Base-by-base conservation (phyloP, 2,329 filamentous ascomycete species). In the Lasiodiplodia gonubiensis region DNA sequence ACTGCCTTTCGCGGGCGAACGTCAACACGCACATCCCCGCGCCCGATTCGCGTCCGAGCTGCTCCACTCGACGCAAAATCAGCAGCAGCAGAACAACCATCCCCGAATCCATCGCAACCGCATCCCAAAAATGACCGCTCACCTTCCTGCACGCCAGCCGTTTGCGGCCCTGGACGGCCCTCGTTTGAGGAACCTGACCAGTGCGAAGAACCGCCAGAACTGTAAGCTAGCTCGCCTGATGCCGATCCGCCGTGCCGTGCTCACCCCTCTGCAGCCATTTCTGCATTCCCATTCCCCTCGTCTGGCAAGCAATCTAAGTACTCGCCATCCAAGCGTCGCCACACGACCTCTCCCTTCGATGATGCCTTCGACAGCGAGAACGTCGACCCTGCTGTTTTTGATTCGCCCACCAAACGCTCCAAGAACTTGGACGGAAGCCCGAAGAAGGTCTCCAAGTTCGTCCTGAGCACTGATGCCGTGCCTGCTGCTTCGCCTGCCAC, bases 151-250 rank as follows among this genome's bases (percentile, higher is more conserved):
- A 70, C 88, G 91, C 74, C 90, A 92, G 80, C 91, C 91, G 6
- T 93, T 94, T 78, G 91, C 89, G 76, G 89, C 89, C 59, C 84
- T 94, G 66, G 88, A 92, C 76, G 85, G 84, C 72, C 82, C 88
- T 67, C 88, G 92, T 72, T 84, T 94, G 30, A 90, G 92, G 78
- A 88, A 84, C 70, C 82, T 94, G 73, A 89, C 89, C 30, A 92
- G 88, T 80, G 80, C 90, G 61, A 94, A 93, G 84, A 94, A 94
- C 79, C 85, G 89, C 78, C 91, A 94, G 74, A 86, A 86, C 81
- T 82, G 85, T 86, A 82, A 73, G 77, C 67, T 66, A 57, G 37
- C 59, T 42, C 46, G 52, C 66, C 48, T 55, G 48, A 11, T 48
- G 59, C 51, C 55, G 42, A 65, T 68, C 52, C 18, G 21, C 16